A percentile compares a stretch with the other conserved stretches of the same genome.
phyloP scores from a whole-genome alignment of 1,284 basidiomycete species.

The Tilletia indica region DNA sequence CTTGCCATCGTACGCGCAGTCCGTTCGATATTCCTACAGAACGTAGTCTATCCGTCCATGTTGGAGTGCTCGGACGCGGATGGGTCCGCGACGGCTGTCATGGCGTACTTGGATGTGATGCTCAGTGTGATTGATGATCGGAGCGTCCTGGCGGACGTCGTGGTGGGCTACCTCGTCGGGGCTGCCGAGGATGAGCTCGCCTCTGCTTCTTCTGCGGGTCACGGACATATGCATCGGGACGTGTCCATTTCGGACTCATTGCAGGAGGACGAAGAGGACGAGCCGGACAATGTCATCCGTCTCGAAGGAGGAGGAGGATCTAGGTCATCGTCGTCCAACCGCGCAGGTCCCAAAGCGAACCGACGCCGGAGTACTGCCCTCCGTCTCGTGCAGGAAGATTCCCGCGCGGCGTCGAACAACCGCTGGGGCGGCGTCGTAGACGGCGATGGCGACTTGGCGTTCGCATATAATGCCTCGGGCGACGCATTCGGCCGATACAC shows the following conservation, averaged over 20 bases:
- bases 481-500: slow-evolving; percentile 28
- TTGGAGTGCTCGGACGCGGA: slow-evolving; percentile 88
- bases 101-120: slow-evolving; percentile 83
- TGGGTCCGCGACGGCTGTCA: slow-evolving; percentile 89
- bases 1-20: slow-evolving; percentile 61
- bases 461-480: slow-evolving; percentile 8
- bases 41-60: slow-evolving; percentile 87
- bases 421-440: slow-evolving; percentile 10
- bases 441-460: slow-evolving; percentile 10
- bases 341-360: slow-evolving; percentile 10
- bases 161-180: slow-evolving; percentile 36
- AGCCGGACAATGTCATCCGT: not conserved
- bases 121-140: slow-evolving; percentile 39
- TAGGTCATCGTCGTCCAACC: not conserved
- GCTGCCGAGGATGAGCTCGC: not conserved
- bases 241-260: not conserved
- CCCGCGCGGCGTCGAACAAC: slow-evolving; percentile 9
- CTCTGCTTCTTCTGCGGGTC: no score
- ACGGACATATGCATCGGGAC: no score
- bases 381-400: slow-evolving; percentile 6
- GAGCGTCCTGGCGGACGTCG: slow-evolving; percentile 38
- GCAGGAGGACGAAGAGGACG: not conserved
- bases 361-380: slow-evolving; percentile 15
- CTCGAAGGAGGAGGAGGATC: slow-evolving; percentile 15
- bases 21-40: slow-evolving; percentile 82